These are phyloP conservation scores for Leavenworthia alabamica DNA, from an alignment of 345 rosid species.

Conservation along the genomic window DNA sequence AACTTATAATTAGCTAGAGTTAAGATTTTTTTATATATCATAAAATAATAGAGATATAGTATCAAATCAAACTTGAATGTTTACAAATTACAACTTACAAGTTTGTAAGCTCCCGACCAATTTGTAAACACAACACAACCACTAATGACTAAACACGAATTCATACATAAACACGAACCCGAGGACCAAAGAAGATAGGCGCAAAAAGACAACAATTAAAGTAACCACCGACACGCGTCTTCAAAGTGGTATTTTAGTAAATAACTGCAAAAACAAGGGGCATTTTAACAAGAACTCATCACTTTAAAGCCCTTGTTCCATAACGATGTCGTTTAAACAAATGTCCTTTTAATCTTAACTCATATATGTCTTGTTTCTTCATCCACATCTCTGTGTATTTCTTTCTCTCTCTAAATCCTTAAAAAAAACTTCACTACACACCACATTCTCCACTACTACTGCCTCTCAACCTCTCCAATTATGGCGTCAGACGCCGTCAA, in stretches of 20 bases:
- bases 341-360: background rate
- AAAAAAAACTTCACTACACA: background rate
- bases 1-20: too few relatives aligned
- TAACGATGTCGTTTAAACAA: slow-evolving; percentile 5
- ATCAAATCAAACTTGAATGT: too few relatives aligned
- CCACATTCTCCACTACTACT: slow-evolving; percentile 12
- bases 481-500: slow-evolving; percentile 73
- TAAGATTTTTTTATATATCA: too few relatives aligned
- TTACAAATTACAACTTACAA: too few relatives aligned
- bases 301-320: background rate
- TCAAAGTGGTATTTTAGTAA: background rate
- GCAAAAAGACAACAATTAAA: background rate
- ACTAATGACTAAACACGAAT: too few relatives aligned
- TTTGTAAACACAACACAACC: background rate
- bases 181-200: background rate
- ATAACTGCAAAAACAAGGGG: background rate
- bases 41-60: background rate
- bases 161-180: too few relatives aligned
- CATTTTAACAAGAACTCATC: background rate
- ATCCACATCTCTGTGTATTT: background rate
- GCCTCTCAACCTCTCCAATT: background rate
- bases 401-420: background rate
- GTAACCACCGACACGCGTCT: slow-evolving; percentile 16
- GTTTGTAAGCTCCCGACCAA: too few relatives aligned
- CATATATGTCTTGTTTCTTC: background rate